Conservation (phyloP, 1,139 yeast genomes). For the Sugiyamaella novakii region DNA sequence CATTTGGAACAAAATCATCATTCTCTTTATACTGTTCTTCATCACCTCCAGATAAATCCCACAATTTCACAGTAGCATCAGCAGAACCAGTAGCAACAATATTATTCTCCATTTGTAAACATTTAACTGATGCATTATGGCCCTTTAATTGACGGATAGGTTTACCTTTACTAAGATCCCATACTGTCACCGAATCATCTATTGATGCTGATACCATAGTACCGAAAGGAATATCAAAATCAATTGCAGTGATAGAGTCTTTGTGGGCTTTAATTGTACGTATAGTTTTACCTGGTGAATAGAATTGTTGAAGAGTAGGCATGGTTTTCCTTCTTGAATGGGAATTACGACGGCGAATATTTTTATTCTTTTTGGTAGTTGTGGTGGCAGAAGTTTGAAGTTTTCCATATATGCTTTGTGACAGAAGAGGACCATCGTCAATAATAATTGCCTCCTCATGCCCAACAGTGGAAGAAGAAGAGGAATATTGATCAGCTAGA, state of each 20-base stretch:
- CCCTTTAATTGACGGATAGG: conserved; percentile 38
- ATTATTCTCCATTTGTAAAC: conserved; percentile 58
- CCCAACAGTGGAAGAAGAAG: not conserved
- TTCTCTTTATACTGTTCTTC: conserved; percentile 13
- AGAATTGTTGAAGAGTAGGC: conserved; percentile 64
- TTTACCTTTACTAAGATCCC: conserved; percentile 69
- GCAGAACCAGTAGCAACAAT: conserved; percentile 62
- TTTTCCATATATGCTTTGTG: conserved; percentile 47
- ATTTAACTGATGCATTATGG: conserved; percentile 54
- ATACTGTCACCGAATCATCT: conserved; percentile 79
- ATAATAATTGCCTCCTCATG: conserved; percentile 9
- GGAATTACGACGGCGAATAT: conserved; percentile 14
- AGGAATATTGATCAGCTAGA: not conserved
- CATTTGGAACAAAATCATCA: conserved; percentile 36
- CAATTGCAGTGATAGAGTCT: conserved; percentile 56
- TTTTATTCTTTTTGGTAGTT: conserved; percentile 10
- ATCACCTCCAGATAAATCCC: conserved; percentile 51
- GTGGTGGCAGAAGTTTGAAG: conserved; percentile 15
- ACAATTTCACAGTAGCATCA: conserved; percentile 62
- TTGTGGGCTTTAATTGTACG: conserved; percentile 56
- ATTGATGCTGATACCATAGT: conserved; percentile 74
- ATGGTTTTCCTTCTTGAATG: conserved; percentile 49
- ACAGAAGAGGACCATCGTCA: conserved; percentile 31
- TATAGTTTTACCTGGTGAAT: conserved; percentile 59
- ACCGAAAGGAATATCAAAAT: conserved; percentile 71